These are phyloP conservation scores for Lepidium aucheri DNA, from an alignment of 345 rosid species.

Conservation along the genomic window DNA sequence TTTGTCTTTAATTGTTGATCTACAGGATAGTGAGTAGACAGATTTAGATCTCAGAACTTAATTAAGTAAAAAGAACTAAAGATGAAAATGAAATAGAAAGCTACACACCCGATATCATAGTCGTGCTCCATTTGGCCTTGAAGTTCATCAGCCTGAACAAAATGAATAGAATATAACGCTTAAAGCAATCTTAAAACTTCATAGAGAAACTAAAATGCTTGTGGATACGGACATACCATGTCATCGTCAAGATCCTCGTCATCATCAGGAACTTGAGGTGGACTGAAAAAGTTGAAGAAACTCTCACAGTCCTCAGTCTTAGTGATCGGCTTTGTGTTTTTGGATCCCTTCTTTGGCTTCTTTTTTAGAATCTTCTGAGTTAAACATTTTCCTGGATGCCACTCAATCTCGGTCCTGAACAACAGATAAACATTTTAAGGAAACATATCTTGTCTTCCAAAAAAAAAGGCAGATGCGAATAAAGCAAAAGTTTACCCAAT, in stretches of 20 bases:
- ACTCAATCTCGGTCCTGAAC: conserved; percentile 80
- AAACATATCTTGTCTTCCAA: neutral
- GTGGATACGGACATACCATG: conserved; percentile 35
- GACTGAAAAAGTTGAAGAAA: conserved; percentile 89
- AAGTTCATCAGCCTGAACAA: conserved; percentile 83
- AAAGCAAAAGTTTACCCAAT: conserved; percentile 45
- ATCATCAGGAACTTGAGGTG: conserved; percentile 94
- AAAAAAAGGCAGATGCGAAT: neutral
- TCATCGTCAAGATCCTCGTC: conserved; percentile 94
- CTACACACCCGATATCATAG: conserved; percentile 84
- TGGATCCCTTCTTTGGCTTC: conserved; percentile 94
- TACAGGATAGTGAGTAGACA: conserved; percentile 14
- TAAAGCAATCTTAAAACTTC: neutral
- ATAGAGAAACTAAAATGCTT: neutral
- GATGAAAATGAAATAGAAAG: neutral
- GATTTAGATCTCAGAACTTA: neutral
- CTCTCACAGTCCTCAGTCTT: conserved; percentile 91
- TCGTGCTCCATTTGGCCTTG: conserved; percentile 96
- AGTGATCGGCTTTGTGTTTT: conserved; percentile 82
- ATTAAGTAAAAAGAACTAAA: neutral
- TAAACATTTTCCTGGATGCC: conserved; percentile 88
- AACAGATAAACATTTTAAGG: neutral
- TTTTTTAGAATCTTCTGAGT: conserved; percentile 89
- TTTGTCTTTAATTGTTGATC: conserved; percentile 82
- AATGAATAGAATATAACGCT: neutral